These are phyloP conservation scores for Ophiocordyceps unilateralis DNA, from an alignment of 2,329 filamentous ascomycete genomes.

Conservation along the genomic window DNA sequence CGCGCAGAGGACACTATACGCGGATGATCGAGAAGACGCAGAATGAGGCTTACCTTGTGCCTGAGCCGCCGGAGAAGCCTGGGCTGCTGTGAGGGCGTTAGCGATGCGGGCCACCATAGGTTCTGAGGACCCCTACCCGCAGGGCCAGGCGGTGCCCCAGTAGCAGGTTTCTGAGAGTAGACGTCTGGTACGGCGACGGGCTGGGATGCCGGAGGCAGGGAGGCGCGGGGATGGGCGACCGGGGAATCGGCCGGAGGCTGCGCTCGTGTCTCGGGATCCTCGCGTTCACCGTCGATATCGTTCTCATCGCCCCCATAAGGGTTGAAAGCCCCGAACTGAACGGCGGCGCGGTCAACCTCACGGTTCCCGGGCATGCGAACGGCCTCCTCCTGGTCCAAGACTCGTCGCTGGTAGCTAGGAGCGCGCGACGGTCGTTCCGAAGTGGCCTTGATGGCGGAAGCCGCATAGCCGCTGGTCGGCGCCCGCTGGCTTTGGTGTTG, in stretches of 20 bases:
- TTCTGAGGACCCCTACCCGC: slow-evolving; percentile 13
- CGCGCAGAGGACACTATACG: neutral
- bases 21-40: neutral
- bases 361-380: slow-evolving; percentile 97
- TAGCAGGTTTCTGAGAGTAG: slow-evolving; percentile 37
- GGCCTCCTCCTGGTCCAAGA: slow-evolving; percentile 90
- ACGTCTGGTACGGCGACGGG: slow-evolving; percentile 35
- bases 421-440: slow-evolving; percentile 45
- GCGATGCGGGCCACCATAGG: slow-evolving; percentile 1
- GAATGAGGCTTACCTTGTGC: slow-evolving; percentile 9
- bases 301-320: slow-evolving; percentile 62
- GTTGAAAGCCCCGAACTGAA: slow-evolving; percentile 93
- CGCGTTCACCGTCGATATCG: slow-evolving; percentile 84
- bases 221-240: slow-evolving; percentile 66
- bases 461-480: slow-evolving; percentile 50
- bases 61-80: slow-evolving; percentile 8
- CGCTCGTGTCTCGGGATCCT: slow-evolving; percentile 85
- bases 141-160: slow-evolving; percentile 21
- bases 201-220: slow-evolving; percentile 58
- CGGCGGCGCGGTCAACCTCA: slow-evolving; percentile 78
- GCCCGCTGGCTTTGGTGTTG: slow-evolving; percentile 38
- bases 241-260: slow-evolving; percentile 91
- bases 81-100: slow-evolving; percentile 6
- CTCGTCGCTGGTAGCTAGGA: slow-evolving; percentile 67
- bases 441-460: slow-evolving; percentile 69